phyloP scores from a whole-genome alignment of 495 filamentous ascomycete species.

The Paragyromitra xinjiangensis region DNA sequence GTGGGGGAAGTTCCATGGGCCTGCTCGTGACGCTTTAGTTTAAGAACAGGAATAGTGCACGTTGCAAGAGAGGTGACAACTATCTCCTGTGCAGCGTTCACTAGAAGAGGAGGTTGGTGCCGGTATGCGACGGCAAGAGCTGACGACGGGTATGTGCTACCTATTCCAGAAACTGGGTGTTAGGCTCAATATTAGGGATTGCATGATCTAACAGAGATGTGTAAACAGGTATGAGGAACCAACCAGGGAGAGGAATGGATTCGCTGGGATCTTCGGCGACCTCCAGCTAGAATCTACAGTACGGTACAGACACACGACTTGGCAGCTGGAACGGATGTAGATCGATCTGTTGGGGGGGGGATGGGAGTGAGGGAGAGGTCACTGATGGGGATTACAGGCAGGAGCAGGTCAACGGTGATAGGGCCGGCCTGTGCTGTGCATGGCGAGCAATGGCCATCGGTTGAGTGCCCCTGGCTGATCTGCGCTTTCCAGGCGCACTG shows the following conservation, averaged over 20 bases:
- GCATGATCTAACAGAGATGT: conserved; percentile 46
- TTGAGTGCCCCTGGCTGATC: conserved; percentile 47
- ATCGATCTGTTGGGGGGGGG: too few species aligned
- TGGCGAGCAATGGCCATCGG: conserved; percentile 39
- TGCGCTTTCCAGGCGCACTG: conserved; percentile 48
- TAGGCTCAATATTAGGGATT: conserved; percentile 46
- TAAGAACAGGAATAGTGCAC: conserved; percentile 27
- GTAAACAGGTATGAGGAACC: conserved; percentile 47
- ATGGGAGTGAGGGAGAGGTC: conserved; percentile 19
- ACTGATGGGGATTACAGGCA: conserved; percentile 27
- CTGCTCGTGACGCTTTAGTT: conserved; percentile 28
- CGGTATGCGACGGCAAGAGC: conserved; percentile 45
- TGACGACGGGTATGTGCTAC: conserved; percentile 52
- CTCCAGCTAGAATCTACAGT: conserved; percentile 27
- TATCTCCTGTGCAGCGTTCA: conserved; percentile 36
- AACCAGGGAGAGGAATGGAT: conserved; percentile 37
- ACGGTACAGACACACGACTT: conserved; percentile 1
- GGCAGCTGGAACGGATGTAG: conserved; percentile 25
- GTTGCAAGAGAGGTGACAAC: conserved; percentile 35
- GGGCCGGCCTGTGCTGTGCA: conserved; percentile 33
- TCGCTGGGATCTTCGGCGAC: conserved; percentile 18
- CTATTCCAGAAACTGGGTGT: conserved; percentile 50
- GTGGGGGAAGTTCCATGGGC: conserved; percentile 11
- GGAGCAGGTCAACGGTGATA: conserved; percentile 34
- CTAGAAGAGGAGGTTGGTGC: conserved; percentile 49